Evolutionary conservation across 495 filamentous ascomycete species (phyloP), one percentile per base, ranked within the genome.

Genomic region (Penicillium waksmanii): DNA sequence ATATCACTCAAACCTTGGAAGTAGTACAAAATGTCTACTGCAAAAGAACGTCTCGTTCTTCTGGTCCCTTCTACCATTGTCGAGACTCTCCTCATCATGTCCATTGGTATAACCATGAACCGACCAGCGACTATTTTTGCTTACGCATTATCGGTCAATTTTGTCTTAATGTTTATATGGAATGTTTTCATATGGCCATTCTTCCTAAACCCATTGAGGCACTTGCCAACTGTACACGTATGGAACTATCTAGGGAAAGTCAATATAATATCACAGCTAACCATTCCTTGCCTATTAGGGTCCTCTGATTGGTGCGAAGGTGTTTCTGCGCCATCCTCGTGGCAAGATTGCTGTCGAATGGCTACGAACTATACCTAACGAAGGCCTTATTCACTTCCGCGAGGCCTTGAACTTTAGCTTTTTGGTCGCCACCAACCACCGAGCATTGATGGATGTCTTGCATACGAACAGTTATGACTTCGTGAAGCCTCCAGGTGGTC

Each of bases 361-460:
- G 92, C 77, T 87, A 51, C 81, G 88, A 48, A 84, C 76, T 2
- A 78, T 96, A 33, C 89, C 91, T n/a, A 93, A 97, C 62, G 83
- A 94, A 47, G 93, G 93, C 8, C 69, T 97, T 13, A 90, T 98
- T 46, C 82, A 87, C 27, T 94, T 96, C 67, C 77, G 83, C 11
- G 83, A 81, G 35, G 42, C 53, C 9, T 51, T 78, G 47, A 69
- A 66, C 47, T 57, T 59, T 10, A 71, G 64, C 42, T 66, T 69
- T 34, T 60, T 81, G 11, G 13, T 81, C 9, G 64, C 69, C 0
- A 80, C 78, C 0, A 80, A 72, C 51, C 74, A 76, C 47, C 67
- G 74, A 55, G 80, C 79, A 1, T 67, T 87, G 13, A 64, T 76
- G 13, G 84, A 85, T 57, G 74, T 87, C 11, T 77, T 87, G 60